Percentiles rank a stretch among this genome's conserved stretches.
Evolutionary conservation across 2,329 filamentous ascomycete species (phyloP).

Genomic region (Curvularia hawaiiensis): DNA sequence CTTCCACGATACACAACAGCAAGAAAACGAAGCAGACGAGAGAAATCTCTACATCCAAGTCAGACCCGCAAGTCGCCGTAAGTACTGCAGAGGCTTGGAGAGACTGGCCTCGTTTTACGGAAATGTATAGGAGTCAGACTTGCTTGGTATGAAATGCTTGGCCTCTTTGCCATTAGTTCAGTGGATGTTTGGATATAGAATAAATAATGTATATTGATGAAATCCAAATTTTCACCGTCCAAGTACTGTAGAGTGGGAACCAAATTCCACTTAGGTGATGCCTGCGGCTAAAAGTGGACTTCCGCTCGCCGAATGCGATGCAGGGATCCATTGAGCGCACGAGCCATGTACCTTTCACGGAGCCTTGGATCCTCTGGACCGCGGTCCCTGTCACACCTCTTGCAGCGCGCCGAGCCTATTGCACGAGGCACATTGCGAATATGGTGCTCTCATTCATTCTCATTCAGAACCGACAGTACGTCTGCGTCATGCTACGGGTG

Average conservation of each 20-base stretch:
- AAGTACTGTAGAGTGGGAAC: neutral
- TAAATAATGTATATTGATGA: neutral
- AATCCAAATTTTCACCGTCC: neutral
- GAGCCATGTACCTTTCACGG: slow-evolving; percentile 9
- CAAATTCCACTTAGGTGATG: neutral
- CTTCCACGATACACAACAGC: neutral
- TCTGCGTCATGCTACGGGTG: neutral
- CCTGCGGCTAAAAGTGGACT: slow-evolving; percentile 21
- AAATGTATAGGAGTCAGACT: slow-evolving; percentile 19
- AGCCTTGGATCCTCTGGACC: slow-evolving; percentile 1
- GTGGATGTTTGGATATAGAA: neutral
- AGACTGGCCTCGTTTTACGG: slow-evolving; percentile 22
- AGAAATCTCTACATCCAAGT: neutral
- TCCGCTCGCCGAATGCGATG: slow-evolving; percentile 7
- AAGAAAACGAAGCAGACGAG: neutral
- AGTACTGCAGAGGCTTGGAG: neutral
- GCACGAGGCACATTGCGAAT: slow-evolving; percentile 21
- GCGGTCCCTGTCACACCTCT: slow-evolving; percentile 6
- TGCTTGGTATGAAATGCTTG: neutral
- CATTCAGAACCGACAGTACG: slow-evolving; percentile 85
- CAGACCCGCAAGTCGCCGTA: slow-evolving; percentile 9
- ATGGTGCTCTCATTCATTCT: slow-evolving; percentile 84
- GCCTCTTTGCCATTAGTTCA: neutral
- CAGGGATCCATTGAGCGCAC: slow-evolving; percentile 13
- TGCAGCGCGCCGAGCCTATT: slow-evolving; percentile 16